Evolutionary conservation across 805 yeast species (phyloP).

Genomic region (Pichia sporocuriosa): DNA sequence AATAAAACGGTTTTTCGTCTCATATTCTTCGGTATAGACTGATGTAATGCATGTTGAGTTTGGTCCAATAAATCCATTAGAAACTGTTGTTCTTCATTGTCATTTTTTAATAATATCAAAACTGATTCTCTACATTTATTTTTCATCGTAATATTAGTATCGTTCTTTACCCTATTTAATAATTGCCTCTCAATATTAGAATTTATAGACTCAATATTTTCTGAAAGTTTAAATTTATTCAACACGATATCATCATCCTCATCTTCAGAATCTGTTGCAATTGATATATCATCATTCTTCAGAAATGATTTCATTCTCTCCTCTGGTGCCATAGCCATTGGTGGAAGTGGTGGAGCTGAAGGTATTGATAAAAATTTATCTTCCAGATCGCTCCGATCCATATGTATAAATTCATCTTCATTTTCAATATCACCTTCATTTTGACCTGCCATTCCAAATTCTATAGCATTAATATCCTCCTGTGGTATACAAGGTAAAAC

Average conservation of each 20-base stretch:
- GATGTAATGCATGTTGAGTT: background rate
- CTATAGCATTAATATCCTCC: background rate
- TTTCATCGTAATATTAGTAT: background rate
- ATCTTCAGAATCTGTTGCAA: slow-evolving; percentile 10
- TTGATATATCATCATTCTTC: slow-evolving; percentile 3
- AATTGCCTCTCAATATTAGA: background rate
- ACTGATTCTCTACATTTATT: slow-evolving; percentile 6
- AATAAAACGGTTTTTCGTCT: background rate
- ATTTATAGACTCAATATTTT: slow-evolving; percentile 1
- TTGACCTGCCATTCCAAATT: background rate
- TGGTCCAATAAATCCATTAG: slow-evolving; percentile 1
- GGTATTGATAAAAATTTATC: slow-evolving; percentile 6
- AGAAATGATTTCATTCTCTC: background rate
- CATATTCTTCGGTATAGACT: background rate
- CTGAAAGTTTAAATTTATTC: slow-evolving; percentile 18
- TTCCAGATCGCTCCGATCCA: too few species aligned
- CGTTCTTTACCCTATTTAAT: background rate
- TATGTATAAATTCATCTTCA: too few species aligned
- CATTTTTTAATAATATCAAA: background rate
- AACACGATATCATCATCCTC: slow-evolving; percentile 13
- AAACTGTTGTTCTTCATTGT: background rate
- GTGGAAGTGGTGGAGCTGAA: slow-evolving; percentile 9
- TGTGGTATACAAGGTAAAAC: slow-evolving; percentile 9
- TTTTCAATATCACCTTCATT: background rate
- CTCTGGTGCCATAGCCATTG: background rate